Base-by-base conservation (phyloP, 495 filamentous ascomycete species). In the Aspergillus mulundensis region DNA sequence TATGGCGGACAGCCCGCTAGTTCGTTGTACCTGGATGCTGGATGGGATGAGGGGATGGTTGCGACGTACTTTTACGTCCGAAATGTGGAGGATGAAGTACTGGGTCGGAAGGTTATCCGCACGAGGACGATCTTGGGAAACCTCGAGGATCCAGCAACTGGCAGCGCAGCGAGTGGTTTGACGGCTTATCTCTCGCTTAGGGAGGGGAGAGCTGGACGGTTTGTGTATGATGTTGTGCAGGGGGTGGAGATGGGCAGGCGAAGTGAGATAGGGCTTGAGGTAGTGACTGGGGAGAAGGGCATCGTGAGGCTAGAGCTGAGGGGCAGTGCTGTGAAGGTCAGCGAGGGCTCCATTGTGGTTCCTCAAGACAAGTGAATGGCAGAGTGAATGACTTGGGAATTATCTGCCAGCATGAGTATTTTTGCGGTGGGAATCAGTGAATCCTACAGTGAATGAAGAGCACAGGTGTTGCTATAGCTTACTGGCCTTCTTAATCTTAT, bases 191-290 rank as follows among this genome's bases (percentile, higher is more conserved):
- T 90, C 47, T 74, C 83, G 7, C 61, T 87, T 44, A 70, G 62
- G 16, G 70, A 68, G 48, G 63, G 58, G 0, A 53, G 56, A 46
- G 61, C 61, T 25, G 61, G 68, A n/a, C 54, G 58, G 20, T 61
- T 65, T 41, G 68, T 62, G 58, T 86, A 81, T 61, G 69, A 70
- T 43, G 63, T 91, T 50, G 81, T 80, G 59, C 89, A 92, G 71
- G 89, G 88, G 0, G 84, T 91, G 12, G 88, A 92, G 72, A 92
- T 91, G 85, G 87, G 85, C 0, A 71, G 87, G 54, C 71, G 70
- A 60, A 90, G 87, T 72, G 78, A 81, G 43, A 84, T 85, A 58
- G 69, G 70, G 4, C 66, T 80, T 38, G 72, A 67, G 28, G 77
- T 80, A 47, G 68, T 54, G 16, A 61, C 73, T 60, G 64, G 25